Conservation (phyloP, 805 yeast species). For the baker's yeast (Saccharomyces cerevisiae) region DNA sequence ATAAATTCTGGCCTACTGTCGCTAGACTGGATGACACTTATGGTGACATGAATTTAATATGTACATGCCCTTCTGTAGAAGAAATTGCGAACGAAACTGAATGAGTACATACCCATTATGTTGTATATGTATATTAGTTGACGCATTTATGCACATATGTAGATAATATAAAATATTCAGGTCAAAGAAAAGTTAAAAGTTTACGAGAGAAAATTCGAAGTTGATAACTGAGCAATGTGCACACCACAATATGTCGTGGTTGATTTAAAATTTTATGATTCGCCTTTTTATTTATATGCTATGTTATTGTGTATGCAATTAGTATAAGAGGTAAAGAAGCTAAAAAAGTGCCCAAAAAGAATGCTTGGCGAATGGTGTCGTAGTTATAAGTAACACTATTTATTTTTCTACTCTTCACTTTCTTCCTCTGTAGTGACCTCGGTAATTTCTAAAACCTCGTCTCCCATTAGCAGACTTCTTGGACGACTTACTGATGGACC, state of each 20-base stretch:
- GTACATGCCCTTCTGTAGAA: constrained; percentile 87
- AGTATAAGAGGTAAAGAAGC: not conserved
- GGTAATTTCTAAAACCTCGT: constrained; percentile 5
- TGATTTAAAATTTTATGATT: not conserved
- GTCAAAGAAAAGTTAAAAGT: not conserved
- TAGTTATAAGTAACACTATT: not conserved
- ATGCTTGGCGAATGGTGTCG: not conserved
- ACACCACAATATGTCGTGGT: no score
- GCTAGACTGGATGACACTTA: constrained; percentile 89
- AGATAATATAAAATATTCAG: not conserved
- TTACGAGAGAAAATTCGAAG: no score
- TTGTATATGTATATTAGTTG: not conserved
- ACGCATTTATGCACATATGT: not conserved
- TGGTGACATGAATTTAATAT: constrained; percentile 86
- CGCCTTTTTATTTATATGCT: not conserved
- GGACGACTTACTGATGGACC: not conserved
- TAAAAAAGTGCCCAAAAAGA: not conserved
- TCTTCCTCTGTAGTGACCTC: constrained; percentile 3
- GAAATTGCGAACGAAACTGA: constrained; percentile 42
- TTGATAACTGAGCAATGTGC: not conserved
- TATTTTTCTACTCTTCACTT: not conserved
- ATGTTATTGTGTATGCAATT: not conserved
- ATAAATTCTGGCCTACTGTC: constrained; percentile 94
- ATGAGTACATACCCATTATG: not conserved
- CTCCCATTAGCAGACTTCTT: constrained; percentile 4